Conservation (phyloP, 768 basidiomycete species). For the Kwoniella shandongensis region DNA sequence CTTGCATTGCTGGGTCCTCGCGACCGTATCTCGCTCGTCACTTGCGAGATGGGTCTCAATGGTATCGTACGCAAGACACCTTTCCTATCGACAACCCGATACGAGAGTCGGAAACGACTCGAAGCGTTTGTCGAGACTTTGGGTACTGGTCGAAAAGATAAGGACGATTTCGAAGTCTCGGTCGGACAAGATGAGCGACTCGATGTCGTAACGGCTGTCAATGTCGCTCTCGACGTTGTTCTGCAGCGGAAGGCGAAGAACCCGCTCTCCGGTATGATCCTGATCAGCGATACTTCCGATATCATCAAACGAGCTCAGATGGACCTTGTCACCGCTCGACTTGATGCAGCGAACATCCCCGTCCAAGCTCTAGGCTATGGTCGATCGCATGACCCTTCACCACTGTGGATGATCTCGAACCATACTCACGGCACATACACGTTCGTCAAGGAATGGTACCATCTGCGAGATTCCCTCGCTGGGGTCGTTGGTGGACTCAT, state of each 20-base stretch:
- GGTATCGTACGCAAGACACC: constrained; percentile 90
- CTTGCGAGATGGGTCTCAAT: constrained; percentile 82
- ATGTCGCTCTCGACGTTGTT: constrained; percentile 90
- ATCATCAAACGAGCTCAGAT: constrained; percentile 92
- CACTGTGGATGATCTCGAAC: constrained; percentile 98
- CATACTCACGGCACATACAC: constrained; percentile 97
- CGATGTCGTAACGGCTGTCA: constrained; percentile 97
- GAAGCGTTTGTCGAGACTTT: constrained; percentile 77
- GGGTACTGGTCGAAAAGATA: constrained; percentile 50
- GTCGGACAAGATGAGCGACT: constrained; percentile 87
- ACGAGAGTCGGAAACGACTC: constrained; percentile 68
- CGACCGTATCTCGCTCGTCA: constrained; percentile 85
- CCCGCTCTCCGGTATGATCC: constrained; percentile 82
- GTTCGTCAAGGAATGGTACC: constrained; percentile 97
- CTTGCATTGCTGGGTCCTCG: constrained; percentile 70
- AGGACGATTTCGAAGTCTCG: constrained; percentile 67
- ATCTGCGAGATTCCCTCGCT: constrained; percentile 85
- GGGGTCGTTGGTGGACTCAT: constrained; percentile 96
- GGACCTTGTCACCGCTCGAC: constrained; percentile 94
- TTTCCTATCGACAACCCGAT: constrained; percentile 71
- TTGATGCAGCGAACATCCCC: constrained; percentile 93
- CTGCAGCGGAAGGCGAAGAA: constrained; percentile 91
- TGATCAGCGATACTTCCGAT: constrained; percentile 90
- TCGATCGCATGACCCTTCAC: constrained; percentile 93
- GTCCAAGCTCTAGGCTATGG: constrained; percentile 98